Evolutionary conservation across 148 eudicot species (phyloP), one percentile per base, ranked within the genome.

Genomic region (Rhododendron griersonianum): DNA sequence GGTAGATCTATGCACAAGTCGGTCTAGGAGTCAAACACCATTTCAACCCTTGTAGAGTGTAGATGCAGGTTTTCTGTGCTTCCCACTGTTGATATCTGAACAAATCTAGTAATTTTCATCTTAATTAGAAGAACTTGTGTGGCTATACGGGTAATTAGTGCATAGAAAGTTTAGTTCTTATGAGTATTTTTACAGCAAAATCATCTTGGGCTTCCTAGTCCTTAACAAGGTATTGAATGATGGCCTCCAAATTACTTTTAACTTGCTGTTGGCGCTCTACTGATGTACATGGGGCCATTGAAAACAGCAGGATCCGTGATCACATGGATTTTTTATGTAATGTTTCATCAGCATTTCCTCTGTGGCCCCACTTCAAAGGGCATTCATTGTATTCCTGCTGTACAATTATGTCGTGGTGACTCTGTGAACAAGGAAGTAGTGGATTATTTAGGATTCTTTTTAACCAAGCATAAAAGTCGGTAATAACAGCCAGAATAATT

Each of bases 181-280:
- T 75, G 47, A 37, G 7, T 7, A 21, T 15, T 76, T 19, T 76
- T 76, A 28, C 5, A 39, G 80, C 28, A 76, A 41, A 76, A 76
- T 41, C 48, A 76, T 76, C n/a, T 76, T 76, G 80, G 50, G 8
- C 80, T 76, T 76, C 80, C 48, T 76, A 67, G 74, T 67, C 11
- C 74, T 25, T 67, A 7, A 10, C 11, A 39, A 39, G 3, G 5
- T 76, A 41, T 39, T 76, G 80, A 35, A 33, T 73, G 16, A 75
- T 37, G 45, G 47, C 79, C 21, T 75, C 47, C 79, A 73, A 28
- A 73, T 73, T 28, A 11, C 41, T 75, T 75, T 18, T 74, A 16
- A 15, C 6, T 16, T 75, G 79, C 45, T 37, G 79, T 75, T 75
- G 23, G n/a, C 75, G n/a, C 28, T 65, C 13, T 28, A 69, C 15